These are phyloP conservation scores for Venturia nashicola DNA, from an alignment of 2,329 filamentous ascomycete genomes.

Conservation along the genomic window DNA sequence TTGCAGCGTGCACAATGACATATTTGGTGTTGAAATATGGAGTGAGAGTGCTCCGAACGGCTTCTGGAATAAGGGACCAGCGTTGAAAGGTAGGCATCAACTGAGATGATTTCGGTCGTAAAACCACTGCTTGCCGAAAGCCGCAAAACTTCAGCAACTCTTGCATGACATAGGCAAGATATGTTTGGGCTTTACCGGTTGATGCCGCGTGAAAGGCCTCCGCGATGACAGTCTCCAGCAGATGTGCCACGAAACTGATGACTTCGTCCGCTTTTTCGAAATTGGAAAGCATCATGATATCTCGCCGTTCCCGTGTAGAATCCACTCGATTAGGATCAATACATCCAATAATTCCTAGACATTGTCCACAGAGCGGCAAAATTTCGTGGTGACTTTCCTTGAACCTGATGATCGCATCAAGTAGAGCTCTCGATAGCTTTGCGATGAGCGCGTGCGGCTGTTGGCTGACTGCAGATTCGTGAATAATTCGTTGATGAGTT, in stretches of 20 bases:
- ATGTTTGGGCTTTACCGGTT: constrained; percentile 78
- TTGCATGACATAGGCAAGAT: constrained; percentile 90
- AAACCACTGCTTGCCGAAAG: constrained; percentile 42
- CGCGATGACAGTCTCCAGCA: constrained; percentile 78
- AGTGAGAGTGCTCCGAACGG: constrained; percentile 66
- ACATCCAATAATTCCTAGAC: constrained; percentile 80
- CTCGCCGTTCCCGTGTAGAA: constrained; percentile 59
- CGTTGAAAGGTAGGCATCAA: constrained; percentile 53
- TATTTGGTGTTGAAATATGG: constrained; percentile 84
- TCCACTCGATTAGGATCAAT: constrained; percentile 87
- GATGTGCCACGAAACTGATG: constrained; percentile 72
- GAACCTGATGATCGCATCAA: constrained; percentile 79
- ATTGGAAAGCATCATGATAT: constrained; percentile 80
- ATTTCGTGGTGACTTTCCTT: constrained; percentile 56
- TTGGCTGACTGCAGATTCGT: constrained; percentile 68
- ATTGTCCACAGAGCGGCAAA: constrained; percentile 61
- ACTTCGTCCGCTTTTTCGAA: constrained; percentile 69
- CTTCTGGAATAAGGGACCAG: constrained; percentile 68
- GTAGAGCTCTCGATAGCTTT: constrained; percentile 59
- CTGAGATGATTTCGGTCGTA: constrained; percentile 41
- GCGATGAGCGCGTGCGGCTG: constrained; percentile 67
- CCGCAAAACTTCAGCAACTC: constrained; percentile 70
- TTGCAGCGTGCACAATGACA: constrained; percentile 34
- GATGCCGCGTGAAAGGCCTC: constrained; percentile 85
- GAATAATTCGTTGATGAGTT: constrained; percentile 62